These are phyloP conservation scores for Botrytis squamosa DNA, from an alignment of 2,329 filamentous ascomycete species.

Conservation along the genomic window DNA sequence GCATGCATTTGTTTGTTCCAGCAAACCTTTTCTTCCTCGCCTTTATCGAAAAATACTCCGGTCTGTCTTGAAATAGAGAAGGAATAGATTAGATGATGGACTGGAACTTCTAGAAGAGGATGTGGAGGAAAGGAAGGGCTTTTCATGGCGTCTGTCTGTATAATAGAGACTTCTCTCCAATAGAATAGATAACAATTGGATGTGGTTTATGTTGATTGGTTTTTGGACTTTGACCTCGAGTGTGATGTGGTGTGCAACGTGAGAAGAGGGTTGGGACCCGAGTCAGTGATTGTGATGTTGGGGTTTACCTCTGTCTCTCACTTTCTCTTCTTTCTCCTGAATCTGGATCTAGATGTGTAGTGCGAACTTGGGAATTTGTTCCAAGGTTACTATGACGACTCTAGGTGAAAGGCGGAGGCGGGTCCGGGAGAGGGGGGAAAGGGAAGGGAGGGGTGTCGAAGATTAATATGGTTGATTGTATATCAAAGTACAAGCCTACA, in stretches of 20 bases:
- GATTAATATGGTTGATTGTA: not conserved
- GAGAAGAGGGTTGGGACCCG: too few relatives aligned
- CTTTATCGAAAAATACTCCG: not conserved
- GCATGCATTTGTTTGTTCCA: slow-evolving; percentile 12
- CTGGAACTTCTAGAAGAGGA: not conserved
- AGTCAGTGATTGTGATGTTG: not conserved
- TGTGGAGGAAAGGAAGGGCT: not conserved
- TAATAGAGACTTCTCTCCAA: slow-evolving; percentile 15
- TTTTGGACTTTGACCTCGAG: not conserved
- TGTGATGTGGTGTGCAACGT: not conserved
- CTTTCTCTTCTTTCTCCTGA: not conserved
- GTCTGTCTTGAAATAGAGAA: slow-evolving; percentile 11
- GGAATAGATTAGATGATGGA: slow-evolving; percentile 15
- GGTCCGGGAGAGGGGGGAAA: not conserved
- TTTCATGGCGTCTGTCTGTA: slow-evolving; percentile 16
- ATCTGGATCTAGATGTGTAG: too few relatives aligned
- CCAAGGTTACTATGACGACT: not conserved
- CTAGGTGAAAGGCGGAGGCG: not conserved
- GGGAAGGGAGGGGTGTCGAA: too few relatives aligned
- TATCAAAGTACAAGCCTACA: too few relatives aligned
- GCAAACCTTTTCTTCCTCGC: slow-evolving; percentile 4
- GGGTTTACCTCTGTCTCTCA: too few relatives aligned
- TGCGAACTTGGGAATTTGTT: not conserved
- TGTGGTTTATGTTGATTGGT: slow-evolving; percentile 3
- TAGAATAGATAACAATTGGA: slow-evolving; percentile 19